These are phyloP conservation scores for Fusarium buharicum DNA, from an alignment of 2,329 filamentous ascomycete species.

Conservation along the genomic window DNA sequence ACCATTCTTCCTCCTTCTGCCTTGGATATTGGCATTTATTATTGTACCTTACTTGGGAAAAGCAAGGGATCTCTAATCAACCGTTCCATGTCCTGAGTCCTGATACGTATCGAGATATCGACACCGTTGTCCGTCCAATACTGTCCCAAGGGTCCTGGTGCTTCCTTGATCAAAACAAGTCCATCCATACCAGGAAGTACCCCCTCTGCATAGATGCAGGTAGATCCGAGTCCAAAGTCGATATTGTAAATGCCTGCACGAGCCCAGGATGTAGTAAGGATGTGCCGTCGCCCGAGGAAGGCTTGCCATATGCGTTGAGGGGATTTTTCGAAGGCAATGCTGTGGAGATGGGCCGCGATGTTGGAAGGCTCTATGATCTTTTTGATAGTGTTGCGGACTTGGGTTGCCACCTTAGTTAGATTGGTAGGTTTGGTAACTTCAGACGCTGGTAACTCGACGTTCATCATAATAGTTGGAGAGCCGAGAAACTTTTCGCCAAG, in stretches of 20 bases:
- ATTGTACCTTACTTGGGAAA: background rate
- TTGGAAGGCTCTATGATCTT: conserved; percentile 2
- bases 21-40: too few species aligned
- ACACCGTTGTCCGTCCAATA: conserved; percentile 42
- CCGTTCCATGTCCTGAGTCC: conserved; percentile 26
- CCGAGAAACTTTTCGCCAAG: conserved; percentile 32
- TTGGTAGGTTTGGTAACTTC: background rate
- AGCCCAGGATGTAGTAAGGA: conserved; percentile 44
- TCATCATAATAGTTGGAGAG: conserved; percentile 42
- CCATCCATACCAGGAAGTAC: conserved; percentile 41
- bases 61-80: conserved; percentile 33
- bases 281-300: conserved; percentile 39
- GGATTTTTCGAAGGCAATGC: conserved; percentile 38
- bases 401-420: background rate
- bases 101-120: conserved; percentile 38
- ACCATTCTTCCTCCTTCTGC: too few species aligned
- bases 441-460: conserved; percentile 31
- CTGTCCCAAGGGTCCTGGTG: conserved; percentile 1
- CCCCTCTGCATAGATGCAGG: conserved; percentile 36
- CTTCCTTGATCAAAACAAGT: conserved; percentile 40
- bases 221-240: conserved; percentile 39
- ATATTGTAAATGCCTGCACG: conserved; percentile 42
- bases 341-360: conserved; percentile 34
- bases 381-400: conserved; percentile 32
- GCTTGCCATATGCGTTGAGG: conserved; percentile 46